phyloP scores from a whole-genome alignment of 2,329 filamentous ascomycete genomes.

The Colletotrichum plurivorum region DNA sequence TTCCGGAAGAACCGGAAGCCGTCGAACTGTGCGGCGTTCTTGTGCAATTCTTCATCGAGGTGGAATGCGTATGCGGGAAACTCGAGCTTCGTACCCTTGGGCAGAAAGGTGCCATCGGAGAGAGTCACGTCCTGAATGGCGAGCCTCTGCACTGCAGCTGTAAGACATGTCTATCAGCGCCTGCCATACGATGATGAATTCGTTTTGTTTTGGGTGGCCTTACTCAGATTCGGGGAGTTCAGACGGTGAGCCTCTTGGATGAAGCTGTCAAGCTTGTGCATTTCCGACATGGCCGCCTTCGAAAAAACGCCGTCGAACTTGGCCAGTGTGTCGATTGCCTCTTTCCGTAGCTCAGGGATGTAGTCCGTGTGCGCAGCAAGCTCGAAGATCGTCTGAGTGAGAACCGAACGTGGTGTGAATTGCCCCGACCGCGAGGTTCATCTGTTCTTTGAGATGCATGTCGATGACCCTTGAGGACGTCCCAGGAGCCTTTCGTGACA shows the following conservation, averaged over 20 bases:
- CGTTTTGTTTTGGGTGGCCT: not conserved
- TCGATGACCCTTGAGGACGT: conserved; percentile 3
- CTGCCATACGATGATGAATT: not conserved
- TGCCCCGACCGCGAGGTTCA: conserved; percentile 8
- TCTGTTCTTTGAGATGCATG: conserved; percentile 4
- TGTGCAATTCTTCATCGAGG: conserved; percentile 70
- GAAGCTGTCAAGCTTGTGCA: conserved; percentile 16
- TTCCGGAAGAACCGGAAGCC: not conserved
- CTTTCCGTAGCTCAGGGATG: not conserved
- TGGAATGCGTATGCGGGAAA: conserved; percentile 59
- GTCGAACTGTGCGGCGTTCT: conserved; percentile 65
- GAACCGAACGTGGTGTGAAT: conserved; percentile 7
- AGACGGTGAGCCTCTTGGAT: conserved; percentile 2
- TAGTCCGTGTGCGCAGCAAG: not conserved
- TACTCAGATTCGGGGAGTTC: not conserved
- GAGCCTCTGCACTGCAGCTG: conserved; percentile 2
- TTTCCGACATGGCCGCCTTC: not conserved
- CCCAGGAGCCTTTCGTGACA: not conserved
- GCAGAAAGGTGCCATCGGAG: conserved; percentile 2
- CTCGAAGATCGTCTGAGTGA: conserved; percentile 1
- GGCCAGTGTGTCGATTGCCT: not conserved
- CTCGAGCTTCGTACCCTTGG: not conserved
- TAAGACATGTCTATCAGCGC: not conserved
- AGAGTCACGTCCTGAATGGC: not conserved
- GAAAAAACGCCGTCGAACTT: conserved; percentile 3